phyloP scores from a whole-genome alignment of 1,284 basidiomycete species.

The Sanghuangporus baumii region DNA sequence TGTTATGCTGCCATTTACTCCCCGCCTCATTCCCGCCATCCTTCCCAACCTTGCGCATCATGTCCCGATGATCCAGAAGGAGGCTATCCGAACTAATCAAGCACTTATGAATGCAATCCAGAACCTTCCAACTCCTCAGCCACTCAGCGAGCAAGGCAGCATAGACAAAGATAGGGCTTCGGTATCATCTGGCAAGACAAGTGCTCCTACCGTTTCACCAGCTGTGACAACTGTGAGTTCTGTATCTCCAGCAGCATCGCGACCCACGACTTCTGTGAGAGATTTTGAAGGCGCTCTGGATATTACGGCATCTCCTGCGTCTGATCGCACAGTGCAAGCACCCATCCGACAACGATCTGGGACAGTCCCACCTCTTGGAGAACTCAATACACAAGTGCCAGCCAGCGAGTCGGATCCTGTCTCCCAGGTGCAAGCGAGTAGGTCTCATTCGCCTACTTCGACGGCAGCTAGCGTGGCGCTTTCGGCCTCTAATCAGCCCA shows the following conservation, averaged over 20 bases:
- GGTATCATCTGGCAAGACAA: slow-evolving; percentile 29
- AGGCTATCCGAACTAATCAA: slow-evolving; percentile 85
- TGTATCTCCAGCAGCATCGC: slow-evolving; percentile 1
- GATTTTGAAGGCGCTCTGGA: slow-evolving; percentile 13
- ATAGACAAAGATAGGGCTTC: slow-evolving; percentile 26
- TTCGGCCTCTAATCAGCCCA: slow-evolving; percentile 24
- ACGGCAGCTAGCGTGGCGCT: slow-evolving; percentile 29
- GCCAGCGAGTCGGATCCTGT: neutral
- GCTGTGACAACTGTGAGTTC: neutral
- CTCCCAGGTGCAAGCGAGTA: slow-evolving; percentile 31
- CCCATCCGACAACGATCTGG: slow-evolving; percentile 37
- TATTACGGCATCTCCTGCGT: slow-evolving; percentile 28
- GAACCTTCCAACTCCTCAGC: slow-evolving; percentile 71
- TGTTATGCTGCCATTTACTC: slow-evolving; percentile 93
- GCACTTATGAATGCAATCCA: slow-evolving; percentile 84
- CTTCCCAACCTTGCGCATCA: slow-evolving; percentile 94
- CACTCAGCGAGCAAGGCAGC: slow-evolving; percentile 34
- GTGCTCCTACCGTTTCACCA: slow-evolving; percentile 23
- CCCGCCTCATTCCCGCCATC: slow-evolving; percentile 87
- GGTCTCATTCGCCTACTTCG: slow-evolving; percentile 53
- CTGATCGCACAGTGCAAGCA: slow-evolving; percentile 25
- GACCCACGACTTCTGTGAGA: neutral
- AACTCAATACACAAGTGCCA: neutral
- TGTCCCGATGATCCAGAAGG: slow-evolving; percentile 81
- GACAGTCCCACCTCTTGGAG: slow-evolving; percentile 12